Evolutionary conservation across 345 rosid genomes (phyloP).

Genomic region (Melaleuca quinquenervia): DNA sequence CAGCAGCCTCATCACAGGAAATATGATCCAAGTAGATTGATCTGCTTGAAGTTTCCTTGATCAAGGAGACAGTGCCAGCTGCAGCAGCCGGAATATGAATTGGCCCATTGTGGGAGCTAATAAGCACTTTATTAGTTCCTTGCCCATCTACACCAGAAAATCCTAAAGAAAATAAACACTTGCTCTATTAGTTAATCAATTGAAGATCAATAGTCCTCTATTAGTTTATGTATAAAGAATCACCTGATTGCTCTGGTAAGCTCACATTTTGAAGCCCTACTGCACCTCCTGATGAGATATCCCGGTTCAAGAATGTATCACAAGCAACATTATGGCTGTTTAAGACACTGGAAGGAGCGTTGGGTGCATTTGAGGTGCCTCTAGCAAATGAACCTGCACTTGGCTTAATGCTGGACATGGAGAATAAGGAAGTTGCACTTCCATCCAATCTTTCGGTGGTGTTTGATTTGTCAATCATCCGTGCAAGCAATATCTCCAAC

Average conservation of each 20-base stretch:
- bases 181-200: background rate
- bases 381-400: background rate
- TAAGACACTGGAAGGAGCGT: background rate
- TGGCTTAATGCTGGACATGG: background rate
- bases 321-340: background rate
- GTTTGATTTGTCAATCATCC: background rate
- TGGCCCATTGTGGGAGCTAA: background rate
- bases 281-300: background rate
- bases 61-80: constrained; percentile 1
- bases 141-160: background rate
- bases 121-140: background rate
- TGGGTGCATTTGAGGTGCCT: background rate
- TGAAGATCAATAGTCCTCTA: background rate
- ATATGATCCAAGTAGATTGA: constrained; percentile 5
- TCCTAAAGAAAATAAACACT: background rate
- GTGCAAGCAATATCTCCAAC: constrained; percentile 4
- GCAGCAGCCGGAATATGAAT: background rate
- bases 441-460: background rate
- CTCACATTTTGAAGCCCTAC: background rate
- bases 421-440: background rate
- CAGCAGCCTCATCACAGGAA: constrained; percentile 1
- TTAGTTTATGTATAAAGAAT: background rate
- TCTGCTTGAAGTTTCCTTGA: constrained; percentile 4
- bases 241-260: background rate
- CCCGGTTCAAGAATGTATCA: background rate